Evolutionary conservation across 2,329 filamentous ascomycete genomes (phyloP).

Genomic region (Hypoxylon sp.): DNA sequence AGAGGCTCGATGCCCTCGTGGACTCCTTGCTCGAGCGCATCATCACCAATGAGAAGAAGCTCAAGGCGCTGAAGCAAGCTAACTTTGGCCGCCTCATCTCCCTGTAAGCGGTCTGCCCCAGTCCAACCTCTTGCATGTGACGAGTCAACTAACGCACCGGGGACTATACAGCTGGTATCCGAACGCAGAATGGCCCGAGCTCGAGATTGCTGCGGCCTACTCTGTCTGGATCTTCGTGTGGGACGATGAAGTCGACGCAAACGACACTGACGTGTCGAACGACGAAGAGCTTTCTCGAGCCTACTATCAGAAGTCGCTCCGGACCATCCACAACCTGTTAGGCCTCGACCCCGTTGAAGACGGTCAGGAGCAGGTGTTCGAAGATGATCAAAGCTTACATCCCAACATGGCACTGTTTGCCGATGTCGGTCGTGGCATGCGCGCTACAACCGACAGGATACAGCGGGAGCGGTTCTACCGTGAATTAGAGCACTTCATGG

Average conservation of each 20-base stretch:
- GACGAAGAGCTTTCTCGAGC: slow-evolving; percentile 48
- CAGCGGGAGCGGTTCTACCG: slow-evolving; percentile 48
- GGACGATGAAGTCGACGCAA: slow-evolving; percentile 53
- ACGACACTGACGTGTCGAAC: slow-evolving; percentile 50
- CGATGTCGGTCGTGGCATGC: slow-evolving; percentile 44
- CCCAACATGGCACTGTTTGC: slow-evolving; percentile 48
- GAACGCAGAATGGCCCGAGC: slow-evolving; percentile 51
- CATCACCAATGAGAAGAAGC: slow-evolving; percentile 47
- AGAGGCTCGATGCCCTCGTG: slow-evolving; percentile 43
- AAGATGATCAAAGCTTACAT: slow-evolving; percentile 32
- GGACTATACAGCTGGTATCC: slow-evolving; percentile 51
- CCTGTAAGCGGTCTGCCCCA: slow-evolving; percentile 43
- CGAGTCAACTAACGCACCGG: slow-evolving; percentile 14
- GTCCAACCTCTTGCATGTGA: background rate
- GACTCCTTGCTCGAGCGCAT: slow-evolving; percentile 45
- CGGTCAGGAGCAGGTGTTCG: slow-evolving; percentile 2
- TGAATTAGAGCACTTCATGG: slow-evolving; percentile 49
- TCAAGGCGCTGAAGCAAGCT: slow-evolving; percentile 52
- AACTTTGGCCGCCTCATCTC: slow-evolving; percentile 52
- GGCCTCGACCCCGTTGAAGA: slow-evolving; percentile 38
- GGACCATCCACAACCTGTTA: slow-evolving; percentile 48
- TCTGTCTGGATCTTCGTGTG: slow-evolving; percentile 54
- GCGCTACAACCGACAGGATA: slow-evolving; percentile 39
- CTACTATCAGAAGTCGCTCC: slow-evolving; percentile 50
- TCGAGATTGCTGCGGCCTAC: slow-evolving; percentile 50